Conservation (phyloP, 202 grass and related monocot species). For the Digitaria exilis region DNA sequence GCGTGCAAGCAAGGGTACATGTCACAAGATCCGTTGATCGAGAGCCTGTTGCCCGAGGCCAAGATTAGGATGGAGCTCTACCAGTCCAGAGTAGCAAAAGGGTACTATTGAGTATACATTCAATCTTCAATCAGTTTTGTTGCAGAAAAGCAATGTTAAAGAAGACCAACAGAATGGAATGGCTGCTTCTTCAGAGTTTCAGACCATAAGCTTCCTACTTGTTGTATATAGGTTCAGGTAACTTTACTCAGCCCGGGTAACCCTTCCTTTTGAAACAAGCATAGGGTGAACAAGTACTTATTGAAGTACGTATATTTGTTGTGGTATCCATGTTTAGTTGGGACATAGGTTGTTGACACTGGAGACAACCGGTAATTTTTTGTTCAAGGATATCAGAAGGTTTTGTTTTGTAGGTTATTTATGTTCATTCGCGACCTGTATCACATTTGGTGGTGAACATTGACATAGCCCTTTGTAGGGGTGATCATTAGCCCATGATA, state of each 20-base stretch:
- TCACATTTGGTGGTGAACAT: conserved; percentile 9
- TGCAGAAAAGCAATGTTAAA: conserved; percentile 23
- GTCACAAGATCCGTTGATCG: conserved; percentile 63
- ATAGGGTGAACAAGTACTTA: too few relatives aligned
- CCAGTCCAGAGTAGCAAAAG: conserved; percentile 77
- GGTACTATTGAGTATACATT: conserved; percentile 29
- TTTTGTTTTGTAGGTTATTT: conserved; percentile 25
- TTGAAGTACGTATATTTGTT: conserved; percentile 24
- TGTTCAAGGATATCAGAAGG: not conserved
- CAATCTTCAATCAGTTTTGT: not conserved
- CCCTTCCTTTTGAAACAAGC: not conserved
- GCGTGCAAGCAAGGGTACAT: conserved; percentile 66
- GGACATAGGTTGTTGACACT: conserved; percentile 15
- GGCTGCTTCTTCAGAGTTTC: not conserved
- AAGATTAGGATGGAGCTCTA: conserved; percentile 93
- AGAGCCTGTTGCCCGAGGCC: conserved; percentile 70
- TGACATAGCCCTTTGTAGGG: not conserved
- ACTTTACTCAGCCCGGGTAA: conserved; percentile 9
- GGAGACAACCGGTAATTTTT: not conserved
- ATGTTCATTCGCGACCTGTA: not conserved
- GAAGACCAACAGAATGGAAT: conserved; percentile 4
- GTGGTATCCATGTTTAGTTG: conserved; percentile 26
- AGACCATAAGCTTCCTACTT: conserved; percentile 8
- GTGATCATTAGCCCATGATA: not conserved
- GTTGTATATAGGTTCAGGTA: conserved; percentile 53